Conservation (phyloP, 257 asterid genomes). For the Thymus mandschuricus region DNA sequence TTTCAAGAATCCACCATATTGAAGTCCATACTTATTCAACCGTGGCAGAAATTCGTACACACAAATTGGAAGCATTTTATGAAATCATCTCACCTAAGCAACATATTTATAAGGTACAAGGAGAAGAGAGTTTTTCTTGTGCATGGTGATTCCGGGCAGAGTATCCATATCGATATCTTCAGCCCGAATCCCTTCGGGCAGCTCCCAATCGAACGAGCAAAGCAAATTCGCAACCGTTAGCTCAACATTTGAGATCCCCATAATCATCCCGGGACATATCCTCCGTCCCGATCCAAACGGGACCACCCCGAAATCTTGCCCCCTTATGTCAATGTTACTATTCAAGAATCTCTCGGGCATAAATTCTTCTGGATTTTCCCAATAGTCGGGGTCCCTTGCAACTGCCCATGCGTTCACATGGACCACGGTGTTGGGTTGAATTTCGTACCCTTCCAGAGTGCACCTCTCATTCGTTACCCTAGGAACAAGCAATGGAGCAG, state of each 20-base stretch:
- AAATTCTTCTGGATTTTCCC: not conserved
- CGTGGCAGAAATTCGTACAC: too few relatives aligned
- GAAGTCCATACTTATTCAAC: too few relatives aligned
- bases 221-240: not conserved
- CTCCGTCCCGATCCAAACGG: conserved; percentile 10
- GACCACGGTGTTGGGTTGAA: not conserved
- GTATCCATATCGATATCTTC: not conserved
- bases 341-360: not conserved
- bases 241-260: conserved; percentile 3
- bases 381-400: not conserved
- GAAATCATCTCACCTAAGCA: not conserved
- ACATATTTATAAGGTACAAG: not conserved
- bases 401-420: not conserved
- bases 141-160: not conserved
- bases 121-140: not conserved
- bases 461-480: not conserved
- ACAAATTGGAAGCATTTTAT: too few relatives aligned
- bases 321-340: not conserved
- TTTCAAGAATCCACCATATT: too few relatives aligned
- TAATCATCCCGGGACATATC: not conserved
- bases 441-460: not conserved
- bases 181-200: not conserved
- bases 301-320: not conserved
- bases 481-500: not conserved
- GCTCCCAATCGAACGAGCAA: not conserved